Evolutionary conservation across 2,329 filamentous ascomycete species (phyloP), one percentile per base, ranked within the genome.

Genomic region (Chaetomium olivaceum): DNA sequence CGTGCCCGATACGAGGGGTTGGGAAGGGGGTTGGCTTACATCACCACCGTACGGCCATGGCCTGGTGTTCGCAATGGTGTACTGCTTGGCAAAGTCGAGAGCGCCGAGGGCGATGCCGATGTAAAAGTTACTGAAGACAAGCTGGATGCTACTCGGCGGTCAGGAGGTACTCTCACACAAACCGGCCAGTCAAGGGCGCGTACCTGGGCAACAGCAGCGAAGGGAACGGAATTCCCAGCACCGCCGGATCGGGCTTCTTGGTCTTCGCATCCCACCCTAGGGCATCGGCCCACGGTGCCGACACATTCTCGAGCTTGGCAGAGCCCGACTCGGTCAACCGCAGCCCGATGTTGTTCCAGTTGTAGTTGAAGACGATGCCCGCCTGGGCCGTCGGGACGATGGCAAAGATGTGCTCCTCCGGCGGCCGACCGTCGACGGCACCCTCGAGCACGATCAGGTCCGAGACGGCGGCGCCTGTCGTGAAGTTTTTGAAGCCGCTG

Each of bases 111-210:
- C 84, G 66, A 89, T 89, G 2, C 87, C 87, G 1, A 89, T 77
- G 72, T 89, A 89, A 71, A 89, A 87, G 73, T 89, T 89, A 72
- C 80, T 81, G 75, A 89, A 89, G n/a, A 88, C 83, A 0, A 89
- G 80, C 72, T 89, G 87, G 65, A 89, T 88, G 0, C 80, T 83
- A 36, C 0, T n/a, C 12, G 14, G 23, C 3, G 46, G 36, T 58
- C 4, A 58, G 56, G 12, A n/a, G 16, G 19, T 11, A 4, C 12
- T 9, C 23, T 46, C 33, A 25, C 33, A 2, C 4, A 0, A 1
- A 25, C 3, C 65, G n/a, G 23, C 21, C 16, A 19, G 23, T 9
- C 3, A 1, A 7, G 8, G 9, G 4, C 16, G 70, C 79, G 70
- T 72, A 82, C 80, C 84, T 85, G 0, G 87, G 87, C 0, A 89